Percentiles rank a stretch among this genome's conserved stretches.
phyloP scores from a whole-genome alignment of 2,329 filamentous ascomycete species.

The Fonsecaea erecta region DNA sequence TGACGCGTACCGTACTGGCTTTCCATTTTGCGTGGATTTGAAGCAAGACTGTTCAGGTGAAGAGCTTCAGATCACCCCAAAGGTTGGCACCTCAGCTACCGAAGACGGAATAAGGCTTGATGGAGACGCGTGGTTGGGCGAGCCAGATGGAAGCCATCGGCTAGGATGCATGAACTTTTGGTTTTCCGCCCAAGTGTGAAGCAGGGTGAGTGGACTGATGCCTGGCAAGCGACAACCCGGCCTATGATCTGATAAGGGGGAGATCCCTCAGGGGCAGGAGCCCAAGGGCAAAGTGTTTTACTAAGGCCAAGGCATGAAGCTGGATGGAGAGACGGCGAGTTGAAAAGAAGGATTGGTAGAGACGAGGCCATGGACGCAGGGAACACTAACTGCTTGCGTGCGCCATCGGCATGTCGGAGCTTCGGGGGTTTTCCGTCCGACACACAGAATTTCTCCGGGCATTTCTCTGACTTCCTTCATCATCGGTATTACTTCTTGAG shows the following conservation, averaged over 20 bases:
- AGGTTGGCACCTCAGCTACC: background rate
- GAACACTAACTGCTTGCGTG: background rate
- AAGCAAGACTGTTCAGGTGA: background rate
- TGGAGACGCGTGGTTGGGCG: background rate
- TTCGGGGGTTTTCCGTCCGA: conserved; percentile 12
- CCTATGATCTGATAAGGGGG: background rate
- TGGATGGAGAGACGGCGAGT: background rate
- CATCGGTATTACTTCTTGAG: background rate
- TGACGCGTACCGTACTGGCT: background rate
- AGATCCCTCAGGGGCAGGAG: background rate
- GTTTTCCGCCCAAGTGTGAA: background rate
- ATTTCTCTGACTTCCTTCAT: background rate
- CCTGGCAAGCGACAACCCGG: background rate
- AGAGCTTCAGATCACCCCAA: background rate
- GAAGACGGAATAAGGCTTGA: background rate
- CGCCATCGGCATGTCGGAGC: conserved; percentile 17
- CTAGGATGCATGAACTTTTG: background rate
- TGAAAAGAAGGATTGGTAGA: background rate
- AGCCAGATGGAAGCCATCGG: background rate
- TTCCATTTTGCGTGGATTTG: conserved; percentile 1
- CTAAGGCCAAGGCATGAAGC: background rate
- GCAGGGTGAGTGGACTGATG: background rate
- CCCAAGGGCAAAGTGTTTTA: background rate
- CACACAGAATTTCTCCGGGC: background rate
- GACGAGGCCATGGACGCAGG: background rate